Conservation (phyloP, 768 basidiomycete species). For the Lactarius deliciosus region DNA sequence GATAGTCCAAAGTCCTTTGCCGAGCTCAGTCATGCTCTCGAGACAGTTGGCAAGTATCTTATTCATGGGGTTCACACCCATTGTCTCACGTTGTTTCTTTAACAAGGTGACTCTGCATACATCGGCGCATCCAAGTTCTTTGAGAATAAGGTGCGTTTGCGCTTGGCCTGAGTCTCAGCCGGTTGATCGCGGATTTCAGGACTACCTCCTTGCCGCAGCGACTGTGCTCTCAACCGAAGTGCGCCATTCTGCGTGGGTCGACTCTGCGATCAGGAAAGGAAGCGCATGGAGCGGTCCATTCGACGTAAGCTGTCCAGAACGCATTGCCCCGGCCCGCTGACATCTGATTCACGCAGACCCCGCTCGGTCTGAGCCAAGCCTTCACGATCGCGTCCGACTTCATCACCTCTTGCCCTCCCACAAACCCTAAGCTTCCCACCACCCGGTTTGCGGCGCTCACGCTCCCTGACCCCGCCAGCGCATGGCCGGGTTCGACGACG, state of each 20-base stretch:
- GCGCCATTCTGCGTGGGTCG: slow-evolving; percentile 64
- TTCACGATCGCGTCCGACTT: slow-evolving; percentile 44
- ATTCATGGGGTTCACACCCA: background rate
- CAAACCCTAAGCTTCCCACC: slow-evolving; percentile 51
- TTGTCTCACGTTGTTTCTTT: background rate
- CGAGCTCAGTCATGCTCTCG: slow-evolving; percentile 49
- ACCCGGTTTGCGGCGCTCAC: slow-evolving; percentile 53
- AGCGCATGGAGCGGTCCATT: slow-evolving; percentile 60
- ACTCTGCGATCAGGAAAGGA: slow-evolving; percentile 46
- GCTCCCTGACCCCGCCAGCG: slow-evolving; percentile 30
- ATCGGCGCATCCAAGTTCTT: slow-evolving; percentile 53
- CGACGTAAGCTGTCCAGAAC: slow-evolving; percentile 37
- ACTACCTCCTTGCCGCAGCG: slow-evolving; percentile 53
- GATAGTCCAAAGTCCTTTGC: slow-evolving; percentile 49
- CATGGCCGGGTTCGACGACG: slow-evolving; percentile 21
- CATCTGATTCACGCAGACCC: slow-evolving; percentile 38
- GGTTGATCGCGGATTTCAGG: slow-evolving; percentile 29
- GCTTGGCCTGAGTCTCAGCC: slow-evolving; percentile 18
- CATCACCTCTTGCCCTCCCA: slow-evolving; percentile 52
- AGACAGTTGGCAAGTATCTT: slow-evolving; percentile 44
- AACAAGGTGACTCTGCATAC: slow-evolving; percentile 47
- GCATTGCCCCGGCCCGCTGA: slow-evolving; percentile 23
- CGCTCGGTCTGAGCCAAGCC: slow-evolving; percentile 43
- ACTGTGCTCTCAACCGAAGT: slow-evolving; percentile 59
- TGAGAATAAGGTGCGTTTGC: slow-evolving; percentile 41